Evolutionary conservation across 768 basidiomycete genomes (phyloP), one percentile per base, ranked within the genome.

Genomic region (Xanthoconium purpureum): DNA sequence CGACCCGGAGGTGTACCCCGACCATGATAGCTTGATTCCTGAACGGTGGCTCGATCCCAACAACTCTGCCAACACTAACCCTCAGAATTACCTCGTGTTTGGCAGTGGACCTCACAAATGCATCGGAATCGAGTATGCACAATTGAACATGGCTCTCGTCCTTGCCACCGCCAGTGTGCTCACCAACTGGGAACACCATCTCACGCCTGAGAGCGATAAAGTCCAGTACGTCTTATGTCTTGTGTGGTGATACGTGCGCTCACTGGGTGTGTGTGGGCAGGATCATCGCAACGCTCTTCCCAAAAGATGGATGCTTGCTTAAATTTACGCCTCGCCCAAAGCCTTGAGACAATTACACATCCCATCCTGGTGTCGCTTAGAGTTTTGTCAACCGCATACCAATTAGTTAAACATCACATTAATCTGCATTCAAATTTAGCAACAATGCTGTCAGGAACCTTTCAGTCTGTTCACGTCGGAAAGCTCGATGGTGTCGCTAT

Each of bases 211-310:
- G 56, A 92, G 89, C 61, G 79, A 91, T 18, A 79, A 91, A 74
- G 85, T 96, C 63, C 83, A 91, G 88, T 92, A 68, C 66, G 91
- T 85, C 28, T 52, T 38, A 28, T 18, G 8, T 43, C 20, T 0
- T 0, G 17, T 50, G 13, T 35, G 38, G 45, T 53, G 17, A 47
- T 47, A 13, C 14, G 10, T 9, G 11, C 51, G 10, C 47, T 62
- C 24, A 57, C 29, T n/a, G 37, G 3, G 37, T 45, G 14, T 17
- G 6, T 18, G 35, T 35, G 39, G 60, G 30, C 61, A 92, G 90
- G 48, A 92, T 98, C 60, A 93, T 98, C 62, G 91, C 95, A n/a
- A 97, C 94, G 20, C 74, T 98, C 42, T 99, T 99, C 84, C 97
- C 97, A 12, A 87, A 91, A 71, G 95, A 98, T 66, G 92, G 91